A percentile compares a stretch with the other conserved stretches of the same genome.
phyloP scores from a whole-genome alignment of 345 rosid species.

The Toxicodendron radicans region DNA sequence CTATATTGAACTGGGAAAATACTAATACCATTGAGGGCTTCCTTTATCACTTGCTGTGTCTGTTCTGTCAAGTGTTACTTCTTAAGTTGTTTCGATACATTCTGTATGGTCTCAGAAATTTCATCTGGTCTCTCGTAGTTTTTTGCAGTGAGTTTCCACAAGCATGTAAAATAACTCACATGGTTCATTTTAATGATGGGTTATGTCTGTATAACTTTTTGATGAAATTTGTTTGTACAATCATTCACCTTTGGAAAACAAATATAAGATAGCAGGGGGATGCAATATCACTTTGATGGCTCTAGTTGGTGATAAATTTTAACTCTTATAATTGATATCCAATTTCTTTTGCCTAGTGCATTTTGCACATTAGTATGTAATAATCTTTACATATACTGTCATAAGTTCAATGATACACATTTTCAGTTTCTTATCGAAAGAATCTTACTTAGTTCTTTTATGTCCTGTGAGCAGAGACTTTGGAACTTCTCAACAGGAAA shows the following conservation, averaged over 20 bases:
- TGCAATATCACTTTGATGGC: not conserved
- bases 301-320: not conserved
- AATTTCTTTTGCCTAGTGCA: not conserved
- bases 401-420: too few relatives aligned
- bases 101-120: not conserved
- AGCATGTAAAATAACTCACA: not conserved
- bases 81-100: not conserved
- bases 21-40: not conserved
- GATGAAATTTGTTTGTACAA: not conserved
- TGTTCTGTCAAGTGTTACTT: not conserved
- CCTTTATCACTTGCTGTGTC: not conserved
- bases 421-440: too few relatives aligned
- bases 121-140: not conserved
- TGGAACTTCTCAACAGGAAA: conserved; percentile 85
- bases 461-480: conserved; percentile 56
- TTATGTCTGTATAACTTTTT: not conserved
- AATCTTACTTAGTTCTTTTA: conserved; percentile 6
- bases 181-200: not conserved
- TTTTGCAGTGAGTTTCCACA: not conserved
- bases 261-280: not conserved
- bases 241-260: not conserved
- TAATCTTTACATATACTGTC: not conserved
- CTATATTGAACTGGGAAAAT: not conserved
- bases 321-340: not conserved
- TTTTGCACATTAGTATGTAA: not conserved